A percentile compares a stretch with the other conserved stretches of the same genome.
Conservation (phyloP, 2,329 filamentous ascomycete species). For the Trichocomaceae sp. region DNA sequence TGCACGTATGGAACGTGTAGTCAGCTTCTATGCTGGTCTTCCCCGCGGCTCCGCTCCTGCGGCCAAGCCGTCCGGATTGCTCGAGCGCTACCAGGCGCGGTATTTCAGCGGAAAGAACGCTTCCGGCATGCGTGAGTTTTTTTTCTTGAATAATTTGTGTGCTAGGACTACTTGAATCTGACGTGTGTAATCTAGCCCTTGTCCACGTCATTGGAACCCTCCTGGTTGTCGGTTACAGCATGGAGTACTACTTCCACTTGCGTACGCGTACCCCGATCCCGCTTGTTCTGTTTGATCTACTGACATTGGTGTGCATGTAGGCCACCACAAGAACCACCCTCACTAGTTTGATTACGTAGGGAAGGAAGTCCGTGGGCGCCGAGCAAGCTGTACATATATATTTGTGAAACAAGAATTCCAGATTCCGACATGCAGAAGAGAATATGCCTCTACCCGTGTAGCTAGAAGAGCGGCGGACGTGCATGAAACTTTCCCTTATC, state of each 20-base stretch:
- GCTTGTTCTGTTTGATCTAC: background rate
- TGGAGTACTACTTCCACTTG: constrained; percentile 99
- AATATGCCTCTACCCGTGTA: constrained; percentile 5
- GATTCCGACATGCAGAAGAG: constrained; percentile 25
- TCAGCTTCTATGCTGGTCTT: constrained; percentile 98
- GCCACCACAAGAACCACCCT: constrained; percentile 99
- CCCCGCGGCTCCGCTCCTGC: constrained; percentile 86
- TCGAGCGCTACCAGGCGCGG: constrained; percentile 75
- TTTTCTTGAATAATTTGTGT: constrained; percentile 20
- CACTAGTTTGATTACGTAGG: constrained; percentile 58
- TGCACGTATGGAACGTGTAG: constrained; percentile 93
- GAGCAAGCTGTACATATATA: constrained; percentile 40
- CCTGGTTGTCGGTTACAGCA: constrained; percentile 78
- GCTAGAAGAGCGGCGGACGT: constrained; percentile 3
- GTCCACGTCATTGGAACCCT: constrained; percentile 77
- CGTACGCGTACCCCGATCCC: constrained; percentile 56
- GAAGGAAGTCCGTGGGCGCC: constrained; percentile 17
- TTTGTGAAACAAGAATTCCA: constrained; percentile 25
- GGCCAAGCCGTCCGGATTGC: constrained; percentile 69
- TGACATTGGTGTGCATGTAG: constrained; percentile 44
- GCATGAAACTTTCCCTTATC: constrained; percentile 10
- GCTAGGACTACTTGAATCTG: background rate
- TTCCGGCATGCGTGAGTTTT: constrained; percentile 72
- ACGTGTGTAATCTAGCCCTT: constrained; percentile 56
- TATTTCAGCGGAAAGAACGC: constrained; percentile 90